These are phyloP conservation scores for Rickenella mellea DNA, from an alignment of 768 basidiomycete species.

Conservation along the genomic window DNA sequence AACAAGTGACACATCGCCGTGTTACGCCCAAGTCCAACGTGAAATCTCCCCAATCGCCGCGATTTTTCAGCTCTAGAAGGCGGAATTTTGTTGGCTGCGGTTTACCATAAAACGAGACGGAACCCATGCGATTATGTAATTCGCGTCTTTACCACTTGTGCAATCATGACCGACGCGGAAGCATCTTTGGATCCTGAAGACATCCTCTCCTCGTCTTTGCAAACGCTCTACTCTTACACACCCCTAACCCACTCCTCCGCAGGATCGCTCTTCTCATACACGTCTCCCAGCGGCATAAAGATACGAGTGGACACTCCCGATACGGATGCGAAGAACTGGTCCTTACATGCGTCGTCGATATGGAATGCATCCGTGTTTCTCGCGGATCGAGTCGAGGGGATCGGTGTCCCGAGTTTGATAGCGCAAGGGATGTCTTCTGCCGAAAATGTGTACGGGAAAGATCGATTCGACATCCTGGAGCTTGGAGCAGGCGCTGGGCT, in stretches of 20 bases:
- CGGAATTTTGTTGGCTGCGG: too few species aligned
- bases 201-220: slow-evolving; percentile 54
- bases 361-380: slow-evolving; percentile 64
- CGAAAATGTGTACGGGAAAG: not conserved
- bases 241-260: slow-evolving; percentile 53
- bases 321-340: slow-evolving; percentile 61
- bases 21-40: too few species aligned
- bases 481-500: slow-evolving; percentile 69
- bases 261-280: slow-evolving; percentile 44
- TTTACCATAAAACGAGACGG: too few species aligned
- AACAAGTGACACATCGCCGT: too few species aligned
- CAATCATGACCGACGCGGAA: too few species aligned
- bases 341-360: slow-evolving; percentile 67
- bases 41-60: too few species aligned
- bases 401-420: slow-evolving; percentile 26
- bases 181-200: slow-evolving; percentile 43
- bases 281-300: slow-evolving; percentile 10
- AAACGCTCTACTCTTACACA: slow-evolving; percentile 49
- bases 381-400: slow-evolving; percentile 49
- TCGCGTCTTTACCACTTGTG: too few species aligned
- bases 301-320: slow-evolving; percentile 53
- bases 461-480: slow-evolving; percentile 46
- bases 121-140: too few species aligned
- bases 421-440: too few species aligned
- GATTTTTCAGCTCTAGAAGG: too few species aligned